Percentiles rank a stretch among this genome's conserved stretches.
These are phyloP conservation scores for Exophiala xenobiotica DNA, from an alignment of 2,329 filamentous ascomycete species.

Conservation along the genomic window DNA sequence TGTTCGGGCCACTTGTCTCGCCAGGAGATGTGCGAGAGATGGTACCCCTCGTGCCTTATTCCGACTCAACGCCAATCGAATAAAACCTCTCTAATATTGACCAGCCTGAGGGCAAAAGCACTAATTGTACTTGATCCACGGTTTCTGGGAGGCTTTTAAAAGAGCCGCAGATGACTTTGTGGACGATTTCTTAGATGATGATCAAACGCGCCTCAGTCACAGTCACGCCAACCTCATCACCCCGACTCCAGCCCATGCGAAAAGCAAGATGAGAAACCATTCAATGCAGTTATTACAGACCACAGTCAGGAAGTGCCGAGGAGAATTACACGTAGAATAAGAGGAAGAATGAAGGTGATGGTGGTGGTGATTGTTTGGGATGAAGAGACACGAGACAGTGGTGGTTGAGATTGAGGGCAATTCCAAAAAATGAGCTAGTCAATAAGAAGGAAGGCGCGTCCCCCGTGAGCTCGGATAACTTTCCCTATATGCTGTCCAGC, in stretches of 20 bases:
- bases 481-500: not conserved
- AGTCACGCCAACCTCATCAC: constrained; percentile 29
- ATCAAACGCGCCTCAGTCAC: constrained; percentile 28
- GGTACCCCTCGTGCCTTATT: constrained; percentile 2
- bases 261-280: constrained; percentile 25
- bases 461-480: not conserved
- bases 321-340: constrained; percentile 23
- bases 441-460: not conserved
- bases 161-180: constrained; percentile 15
- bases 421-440: not conserved
- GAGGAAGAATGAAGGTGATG: constrained; percentile 14
- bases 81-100: constrained; percentile 20
- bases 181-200: constrained; percentile 25
- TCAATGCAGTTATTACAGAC: constrained; percentile 28
- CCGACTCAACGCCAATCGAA: constrained; percentile 4
- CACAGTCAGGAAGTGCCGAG: constrained; percentile 17
- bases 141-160: constrained; percentile 18
- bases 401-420: constrained; percentile 1
- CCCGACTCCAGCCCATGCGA: constrained; percentile 30
- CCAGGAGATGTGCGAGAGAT: not conserved
- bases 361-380: constrained; percentile 9
- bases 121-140: constrained; percentile 23
- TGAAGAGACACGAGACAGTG: constrained; percentile 13
- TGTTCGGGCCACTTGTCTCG: constrained; percentile 5
- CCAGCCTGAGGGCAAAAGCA: constrained; percentile 19